These are phyloP conservation scores for Alnus glutinosa DNA, from an alignment of 306 rosid genomes.

Conservation along the genomic window DNA sequence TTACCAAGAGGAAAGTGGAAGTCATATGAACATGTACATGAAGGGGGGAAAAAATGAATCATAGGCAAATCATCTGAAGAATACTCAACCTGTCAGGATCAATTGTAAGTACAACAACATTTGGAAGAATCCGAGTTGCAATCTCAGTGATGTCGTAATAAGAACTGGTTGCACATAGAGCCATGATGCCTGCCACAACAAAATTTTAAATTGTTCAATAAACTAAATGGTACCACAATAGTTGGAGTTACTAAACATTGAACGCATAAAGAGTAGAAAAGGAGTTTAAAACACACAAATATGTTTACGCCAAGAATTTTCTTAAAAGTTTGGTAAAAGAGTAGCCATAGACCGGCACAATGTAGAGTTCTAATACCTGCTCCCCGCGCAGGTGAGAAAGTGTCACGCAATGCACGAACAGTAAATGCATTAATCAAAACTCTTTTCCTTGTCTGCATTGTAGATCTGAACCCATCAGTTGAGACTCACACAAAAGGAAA, in stretches of 20 bases:
- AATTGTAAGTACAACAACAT: slow-evolving; percentile 80
- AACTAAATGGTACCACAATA: slow-evolving; percentile 11
- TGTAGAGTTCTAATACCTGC: slow-evolving; percentile 67
- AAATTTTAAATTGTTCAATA: slow-evolving; percentile 9
- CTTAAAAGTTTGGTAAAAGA: slow-evolving; percentile 14
- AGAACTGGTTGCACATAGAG: slow-evolving; percentile 93
- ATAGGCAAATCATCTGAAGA: background rate
- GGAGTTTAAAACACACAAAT: background rate
- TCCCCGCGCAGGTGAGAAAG: slow-evolving; percentile 95
- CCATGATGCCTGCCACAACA: slow-evolving; percentile 85
- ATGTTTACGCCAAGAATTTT: background rate
- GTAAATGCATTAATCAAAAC: slow-evolving; percentile 98
- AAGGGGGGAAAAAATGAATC: slow-evolving; percentile 3
- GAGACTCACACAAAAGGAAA: slow-evolving; percentile 20
- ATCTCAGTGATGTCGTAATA: slow-evolving; percentile 88
- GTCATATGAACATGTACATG: background rate
- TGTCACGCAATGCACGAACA: slow-evolving; percentile 96
- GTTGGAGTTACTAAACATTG: slow-evolving; percentile 4
- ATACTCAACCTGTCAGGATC: slow-evolving; percentile 85
- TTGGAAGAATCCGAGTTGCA: slow-evolving; percentile 96
- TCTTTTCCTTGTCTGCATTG: slow-evolving; percentile 92
- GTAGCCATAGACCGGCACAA: background rate
- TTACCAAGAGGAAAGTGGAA: too few species aligned
- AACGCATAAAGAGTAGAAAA: slow-evolving; percentile 23
- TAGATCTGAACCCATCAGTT: slow-evolving; percentile 33